phyloP scores from a whole-genome alignment of 352 stramenopile genomes.

The Pythium guiyangense region DNA sequence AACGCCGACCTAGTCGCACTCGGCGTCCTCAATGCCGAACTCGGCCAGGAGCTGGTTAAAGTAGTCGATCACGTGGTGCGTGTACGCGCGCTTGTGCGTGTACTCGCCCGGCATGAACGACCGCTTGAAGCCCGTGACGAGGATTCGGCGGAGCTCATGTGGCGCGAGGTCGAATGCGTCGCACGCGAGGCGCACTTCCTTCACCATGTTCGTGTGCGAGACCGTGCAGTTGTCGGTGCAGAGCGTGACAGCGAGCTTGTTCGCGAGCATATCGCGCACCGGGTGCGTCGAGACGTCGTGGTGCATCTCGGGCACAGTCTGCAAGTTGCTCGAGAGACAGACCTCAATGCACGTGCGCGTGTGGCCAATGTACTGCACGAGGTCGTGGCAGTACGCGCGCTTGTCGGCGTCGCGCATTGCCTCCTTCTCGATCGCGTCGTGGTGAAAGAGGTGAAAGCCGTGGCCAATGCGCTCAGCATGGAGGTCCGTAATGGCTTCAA shows the following conservation, averaged over 20 bases:
- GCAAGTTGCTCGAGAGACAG: slow-evolving; percentile 85
- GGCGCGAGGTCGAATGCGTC: slow-evolving; percentile 76
- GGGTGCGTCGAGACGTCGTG: slow-evolving; percentile 70
- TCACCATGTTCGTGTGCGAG: slow-evolving; percentile 81
- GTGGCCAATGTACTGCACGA: slow-evolving; percentile 82
- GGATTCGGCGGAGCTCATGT: slow-evolving; percentile 63
- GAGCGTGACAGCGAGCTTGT: slow-evolving; percentile 75
- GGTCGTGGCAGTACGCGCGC: slow-evolving; percentile 67
- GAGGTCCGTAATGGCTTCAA: slow-evolving; percentile 81
- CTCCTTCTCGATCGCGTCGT: slow-evolving; percentile 66
- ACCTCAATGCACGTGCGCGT: slow-evolving; percentile 82
- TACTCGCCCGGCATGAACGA: slow-evolving; percentile 85
- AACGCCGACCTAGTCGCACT: neutral
- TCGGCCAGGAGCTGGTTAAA: slow-evolving; percentile 74
- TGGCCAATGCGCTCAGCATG: slow-evolving; percentile 86
- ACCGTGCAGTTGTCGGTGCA: slow-evolving; percentile 89
- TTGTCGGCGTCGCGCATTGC: slow-evolving; percentile 39
- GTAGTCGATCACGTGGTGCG: slow-evolving; percentile 82
- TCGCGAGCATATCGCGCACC: slow-evolving; percentile 76
- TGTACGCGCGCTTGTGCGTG: slow-evolving; percentile 73
- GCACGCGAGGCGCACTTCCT: slow-evolving; percentile 74
- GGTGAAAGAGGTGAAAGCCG: slow-evolving; percentile 78
- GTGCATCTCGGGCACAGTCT: slow-evolving; percentile 77
- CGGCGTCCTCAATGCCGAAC: slow-evolving; percentile 49
- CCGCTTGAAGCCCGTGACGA: slow-evolving; percentile 84